Evolutionary conservation across 2,329 filamentous ascomycete species (phyloP), one percentile per base, ranked within the genome.

Genomic region (Alternaria angustiovoidea): DNA sequence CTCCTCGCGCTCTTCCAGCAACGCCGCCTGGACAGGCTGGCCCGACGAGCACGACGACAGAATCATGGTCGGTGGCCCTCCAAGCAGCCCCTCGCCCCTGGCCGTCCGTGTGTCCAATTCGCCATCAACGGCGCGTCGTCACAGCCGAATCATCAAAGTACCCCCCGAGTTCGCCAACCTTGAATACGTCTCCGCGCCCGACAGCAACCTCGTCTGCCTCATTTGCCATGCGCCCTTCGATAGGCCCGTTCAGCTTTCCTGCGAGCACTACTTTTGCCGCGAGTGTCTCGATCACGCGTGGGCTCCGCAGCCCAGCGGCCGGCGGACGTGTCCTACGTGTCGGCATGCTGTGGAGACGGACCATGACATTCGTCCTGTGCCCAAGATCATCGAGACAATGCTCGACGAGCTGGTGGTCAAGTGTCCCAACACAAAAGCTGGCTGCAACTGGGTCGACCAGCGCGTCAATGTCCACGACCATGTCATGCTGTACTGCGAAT

Each of bases 201-300:
- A 89, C 71, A 81, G 81, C 62, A 88, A 89, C 69, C 81, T 89
- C 51, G 84, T 87, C 79, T 89, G 87, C 70, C 83, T 87, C 16
- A 89, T 89, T 64, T 89, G 87, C 74, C 86, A 87, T 70, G 86
- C 85, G 61, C 85, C 87, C 7, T 88, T 89, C 68, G 82, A 88
- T 55, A 79, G 83, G 53, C 87, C 87, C 1, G 81, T 88, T 44
- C 75, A 85, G 66, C 78, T 87, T 48, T 81, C 84, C 64, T 89
- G 87, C 75, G 86, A 89, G 64, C 87, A 89, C 77, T 85, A 86
- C 64, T 89, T 89, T 78, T 89, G 87, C 76, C 79, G 82, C 54
- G 81, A 84, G 24, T 89, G 87, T 69, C 79, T 89, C 60, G 81
- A 80, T 48, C 76, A 78, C 43, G 73, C 75, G 28, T 77, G 74